Evolutionary conservation across 805 yeast genomes (phyloP).

Genomic region (Starmerella floris): DNA sequence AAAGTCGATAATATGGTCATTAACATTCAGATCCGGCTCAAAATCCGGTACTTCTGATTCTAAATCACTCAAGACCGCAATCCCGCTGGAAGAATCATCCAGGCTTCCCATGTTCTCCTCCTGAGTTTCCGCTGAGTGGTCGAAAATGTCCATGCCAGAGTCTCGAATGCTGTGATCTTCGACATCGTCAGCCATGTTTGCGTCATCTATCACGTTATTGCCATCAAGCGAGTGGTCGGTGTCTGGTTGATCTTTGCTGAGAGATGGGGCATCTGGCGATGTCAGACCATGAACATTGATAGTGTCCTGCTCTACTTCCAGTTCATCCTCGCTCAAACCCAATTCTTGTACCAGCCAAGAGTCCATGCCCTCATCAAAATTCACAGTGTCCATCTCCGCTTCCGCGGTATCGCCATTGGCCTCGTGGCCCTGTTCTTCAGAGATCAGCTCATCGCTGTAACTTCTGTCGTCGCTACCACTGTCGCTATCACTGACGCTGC

Average conservation of each 20-base stretch:
- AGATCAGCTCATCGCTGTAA: too few species aligned
- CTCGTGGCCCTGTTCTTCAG: too few species aligned
- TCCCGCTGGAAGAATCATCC: not conserved
- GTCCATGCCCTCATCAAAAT: not conserved
- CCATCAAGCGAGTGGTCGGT: too few species aligned
- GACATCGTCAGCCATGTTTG: too few species aligned
- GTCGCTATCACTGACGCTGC: not conserved
- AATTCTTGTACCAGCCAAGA: not conserved
- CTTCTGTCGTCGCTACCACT: not conserved
- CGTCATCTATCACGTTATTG: too few species aligned
- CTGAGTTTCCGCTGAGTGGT: too few species aligned
- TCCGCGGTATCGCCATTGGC: not conserved
- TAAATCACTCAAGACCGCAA: not conserved
- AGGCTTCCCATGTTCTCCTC: too few species aligned
- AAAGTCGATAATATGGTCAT: not conserved
- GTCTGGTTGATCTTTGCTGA: too few species aligned
- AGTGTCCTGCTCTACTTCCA: not conserved
- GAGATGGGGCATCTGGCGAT: too few species aligned
- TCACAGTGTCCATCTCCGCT: not conserved
- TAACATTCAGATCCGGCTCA: not conserved
- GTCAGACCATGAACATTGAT: too few species aligned
- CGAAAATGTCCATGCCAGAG: too few species aligned
- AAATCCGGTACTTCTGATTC: not conserved
- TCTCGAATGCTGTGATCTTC: too few species aligned
- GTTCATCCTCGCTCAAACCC: not conserved